Evolutionary conservation across 768 basidiomycete genomes (phyloP).

Genomic region (Termitomyces sp.): DNA sequence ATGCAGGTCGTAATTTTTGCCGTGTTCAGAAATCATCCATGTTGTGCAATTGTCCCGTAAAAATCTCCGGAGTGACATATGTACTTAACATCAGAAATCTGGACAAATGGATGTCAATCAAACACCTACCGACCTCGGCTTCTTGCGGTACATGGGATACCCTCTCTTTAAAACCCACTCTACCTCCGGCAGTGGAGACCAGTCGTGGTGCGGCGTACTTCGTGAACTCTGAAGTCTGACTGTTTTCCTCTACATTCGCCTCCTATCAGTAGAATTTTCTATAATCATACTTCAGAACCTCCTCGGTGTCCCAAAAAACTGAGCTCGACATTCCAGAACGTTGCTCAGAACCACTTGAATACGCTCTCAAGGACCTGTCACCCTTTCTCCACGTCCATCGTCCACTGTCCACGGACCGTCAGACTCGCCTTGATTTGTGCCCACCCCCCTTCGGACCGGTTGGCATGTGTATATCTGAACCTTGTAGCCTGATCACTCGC

Average conservation of each 20-base stretch:
- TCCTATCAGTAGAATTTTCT: background rate
- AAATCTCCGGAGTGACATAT: background rate
- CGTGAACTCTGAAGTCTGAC: background rate
- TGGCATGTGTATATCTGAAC: background rate
- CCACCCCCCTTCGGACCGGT: background rate
- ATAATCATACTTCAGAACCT: background rate
- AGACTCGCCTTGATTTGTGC: background rate
- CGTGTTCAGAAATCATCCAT: background rate
- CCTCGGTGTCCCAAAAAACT: background rate
- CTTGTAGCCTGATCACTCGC: background rate
- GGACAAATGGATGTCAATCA: background rate
- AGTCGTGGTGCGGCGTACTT: background rate
- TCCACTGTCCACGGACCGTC: background rate
- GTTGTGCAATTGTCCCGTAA: background rate
- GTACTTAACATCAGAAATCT: background rate
- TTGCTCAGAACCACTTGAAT: background rate
- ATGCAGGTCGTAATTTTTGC: background rate
- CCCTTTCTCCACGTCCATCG: background rate
- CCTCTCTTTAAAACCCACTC: background rate
- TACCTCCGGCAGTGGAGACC: background rate
- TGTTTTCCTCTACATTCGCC: background rate
- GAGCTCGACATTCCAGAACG: background rate
- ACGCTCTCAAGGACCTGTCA: background rate
- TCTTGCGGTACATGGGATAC: slow-evolving; percentile 4
- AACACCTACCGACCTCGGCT: slow-evolving; percentile 2